phyloP scores from a whole-genome alignment of 2,329 filamentous ascomycete genomes.

The Fusarium globosum region DNA sequence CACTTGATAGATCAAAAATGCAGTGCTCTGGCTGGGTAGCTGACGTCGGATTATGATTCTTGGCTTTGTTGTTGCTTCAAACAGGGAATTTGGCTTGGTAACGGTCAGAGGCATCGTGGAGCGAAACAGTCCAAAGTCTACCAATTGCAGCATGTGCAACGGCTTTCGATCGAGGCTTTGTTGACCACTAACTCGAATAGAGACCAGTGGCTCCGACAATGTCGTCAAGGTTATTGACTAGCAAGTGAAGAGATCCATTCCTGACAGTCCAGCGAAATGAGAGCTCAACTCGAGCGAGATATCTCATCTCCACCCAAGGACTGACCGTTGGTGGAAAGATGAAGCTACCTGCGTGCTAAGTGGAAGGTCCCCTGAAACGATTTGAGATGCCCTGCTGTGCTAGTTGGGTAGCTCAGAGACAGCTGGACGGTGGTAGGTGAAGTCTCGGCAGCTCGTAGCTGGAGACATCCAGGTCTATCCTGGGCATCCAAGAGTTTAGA shows the following conservation, averaged over 20 bases:
- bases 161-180: constrained; percentile 9
- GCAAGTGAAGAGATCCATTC: constrained; percentile 25
- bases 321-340: constrained; percentile 37
- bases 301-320: constrained; percentile 28
- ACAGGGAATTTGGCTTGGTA: constrained; percentile 34
- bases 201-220: constrained; percentile 9
- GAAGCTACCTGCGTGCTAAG: constrained; percentile 26
- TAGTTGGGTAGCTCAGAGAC: constrained; percentile 17
- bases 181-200: constrained; percentile 3
- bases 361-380: constrained; percentile 37
- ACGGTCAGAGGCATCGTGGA: constrained; percentile 30
- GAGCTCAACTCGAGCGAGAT: constrained; percentile 32
- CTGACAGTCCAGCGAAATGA: constrained; percentile 31
- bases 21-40: constrained; percentile 23
- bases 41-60: constrained; percentile 32
- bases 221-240: constrained; percentile 23
- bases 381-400: constrained; percentile 32
- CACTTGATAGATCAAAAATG: constrained; percentile 22
- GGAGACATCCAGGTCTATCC: constrained; percentile 38
- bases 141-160: constrained; percentile 12
- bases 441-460: constrained; percentile 35
- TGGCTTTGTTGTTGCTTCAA: constrained; percentile 30
- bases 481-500: constrained; percentile 23
- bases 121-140: constrained; percentile 5
- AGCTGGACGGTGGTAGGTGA: constrained; percentile 20